These are phyloP conservation scores for Wickerhamiella alocasiicola DNA, from an alignment of 805 yeast genomes.

Conservation along the genomic window DNA sequence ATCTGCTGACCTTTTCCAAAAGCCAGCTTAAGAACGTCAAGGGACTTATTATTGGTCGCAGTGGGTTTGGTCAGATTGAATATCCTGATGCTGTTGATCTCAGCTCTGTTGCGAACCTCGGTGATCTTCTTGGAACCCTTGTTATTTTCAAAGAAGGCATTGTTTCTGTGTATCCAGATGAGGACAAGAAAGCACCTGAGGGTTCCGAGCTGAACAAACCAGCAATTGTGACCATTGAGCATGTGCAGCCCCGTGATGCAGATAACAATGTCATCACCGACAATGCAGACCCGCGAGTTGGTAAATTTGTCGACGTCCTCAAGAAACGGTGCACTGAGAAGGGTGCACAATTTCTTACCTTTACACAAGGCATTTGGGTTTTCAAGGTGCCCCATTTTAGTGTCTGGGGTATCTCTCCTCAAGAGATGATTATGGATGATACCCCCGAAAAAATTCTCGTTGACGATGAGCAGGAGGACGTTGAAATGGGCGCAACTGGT, in stretches of 20 bases:
- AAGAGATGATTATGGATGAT: conserved; percentile 21
- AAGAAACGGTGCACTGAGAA: conserved; percentile 38
- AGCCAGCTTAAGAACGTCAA: conserved; percentile 47
- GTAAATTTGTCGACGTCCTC: conserved; percentile 33
- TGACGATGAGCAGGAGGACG: conserved; percentile 41
- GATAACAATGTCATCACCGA: conserved; percentile 50
- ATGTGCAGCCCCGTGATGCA: conserved; percentile 60
- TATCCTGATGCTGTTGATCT: conserved; percentile 69
- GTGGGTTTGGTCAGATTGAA: conserved; percentile 55
- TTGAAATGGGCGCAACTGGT: conserved; percentile 24
- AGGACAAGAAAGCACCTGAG: conserved; percentile 37
- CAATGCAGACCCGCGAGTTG: conserved; percentile 52
- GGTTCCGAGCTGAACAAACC: conserved; percentile 74
- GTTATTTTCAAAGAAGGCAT: conserved; percentile 49
- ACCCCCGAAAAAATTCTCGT: conserved; percentile 27
- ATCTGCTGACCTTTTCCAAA: conserved; percentile 42
- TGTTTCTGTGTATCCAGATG: conserved; percentile 61
- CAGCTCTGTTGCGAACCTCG: conserved; percentile 45
- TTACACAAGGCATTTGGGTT: conserved; percentile 60
- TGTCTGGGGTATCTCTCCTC: conserved; percentile 69
- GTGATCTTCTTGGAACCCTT: conserved; percentile 50
- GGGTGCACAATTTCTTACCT: conserved; percentile 72
- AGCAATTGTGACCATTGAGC: conserved; percentile 57
- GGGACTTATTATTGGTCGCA: conserved; percentile 60
- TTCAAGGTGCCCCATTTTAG: conserved; percentile 85